Percentiles rank a stretch among this genome's conserved stretches.
phyloP scores from a whole-genome alignment of 768 basidiomycete species.

The Imleria badia region DNA sequence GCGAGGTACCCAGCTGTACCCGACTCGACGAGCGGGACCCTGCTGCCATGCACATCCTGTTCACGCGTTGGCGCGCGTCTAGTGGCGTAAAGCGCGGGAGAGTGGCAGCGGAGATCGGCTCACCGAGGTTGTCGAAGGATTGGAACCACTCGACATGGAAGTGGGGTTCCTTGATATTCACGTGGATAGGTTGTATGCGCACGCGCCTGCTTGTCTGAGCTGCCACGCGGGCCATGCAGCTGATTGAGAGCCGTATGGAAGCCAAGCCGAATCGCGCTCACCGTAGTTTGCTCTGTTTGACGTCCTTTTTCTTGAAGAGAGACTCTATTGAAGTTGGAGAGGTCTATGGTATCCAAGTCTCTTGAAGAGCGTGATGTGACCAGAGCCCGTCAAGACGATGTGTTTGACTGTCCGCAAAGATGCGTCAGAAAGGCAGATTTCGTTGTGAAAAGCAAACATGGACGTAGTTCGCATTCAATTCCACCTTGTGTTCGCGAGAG shows the following conservation, averaged over 20 bases:
- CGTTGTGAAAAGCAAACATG: constrained; percentile 26
- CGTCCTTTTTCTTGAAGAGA: constrained; percentile 94
- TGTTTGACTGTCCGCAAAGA: constrained; percentile 77
- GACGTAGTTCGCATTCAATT: constrained; percentile 95
- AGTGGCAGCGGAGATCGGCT: constrained; percentile 22
- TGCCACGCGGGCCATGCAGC: constrained; percentile 54
- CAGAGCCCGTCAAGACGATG: constrained; percentile 89
- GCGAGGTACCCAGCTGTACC: constrained; percentile 97
- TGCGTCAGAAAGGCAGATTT: background rate
- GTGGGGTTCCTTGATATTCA: constrained; percentile 95
- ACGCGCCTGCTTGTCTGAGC: constrained; percentile 81
- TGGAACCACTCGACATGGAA: too few relatives aligned
- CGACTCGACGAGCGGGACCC: constrained; percentile 90
- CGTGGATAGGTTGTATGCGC: constrained; percentile 83
- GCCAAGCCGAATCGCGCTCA: constrained; percentile 32
- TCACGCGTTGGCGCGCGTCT: constrained; percentile 96
- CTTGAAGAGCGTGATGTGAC: constrained; percentile 88
- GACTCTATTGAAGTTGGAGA: constrained; percentile 98
- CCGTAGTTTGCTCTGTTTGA: constrained; percentile 94
- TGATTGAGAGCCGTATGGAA: background rate
- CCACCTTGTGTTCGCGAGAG: constrained; percentile 75
- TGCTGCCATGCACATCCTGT: constrained; percentile 96
- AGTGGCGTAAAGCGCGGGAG: background rate
- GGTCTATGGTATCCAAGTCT: constrained; percentile 97
- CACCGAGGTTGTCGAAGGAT: constrained; percentile 90